Evolutionary conservation across 225 moss, liverwort and hornwort genomes (phyloP), one percentile per base, ranked within the genome.

Genomic region (Neckera pumila): DNA sequence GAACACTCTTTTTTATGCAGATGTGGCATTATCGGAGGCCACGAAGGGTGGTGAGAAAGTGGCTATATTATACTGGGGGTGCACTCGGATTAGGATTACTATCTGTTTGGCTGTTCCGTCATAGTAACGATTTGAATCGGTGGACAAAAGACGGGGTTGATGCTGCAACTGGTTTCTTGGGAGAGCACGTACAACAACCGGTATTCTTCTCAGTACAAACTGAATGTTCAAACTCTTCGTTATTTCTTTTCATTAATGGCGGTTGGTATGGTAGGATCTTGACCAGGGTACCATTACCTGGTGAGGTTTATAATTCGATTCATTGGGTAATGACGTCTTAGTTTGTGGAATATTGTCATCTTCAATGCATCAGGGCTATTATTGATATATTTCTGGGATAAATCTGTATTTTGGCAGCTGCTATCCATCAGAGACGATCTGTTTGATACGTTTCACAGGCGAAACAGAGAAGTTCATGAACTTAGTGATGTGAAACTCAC

Each of bases 161-260:
- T 43, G 95, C 96, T 70, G 87, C 95, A 57, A 76, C 89, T 53
- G 89, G 91, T 49, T 98, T 98, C 83, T 87, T 93, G 31, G 93
- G 93, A 90, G 97, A 97, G 87, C 98, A 98, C 87, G 95, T 97
- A 23, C 90, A 97, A 89, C 86, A 95, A 89, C 98, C 98, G 96
- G 98, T 98, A 94, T 83, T 54, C 28, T 61, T 89, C 79, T 79
- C 51, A 81, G 42, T 40, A 42, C 53, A 49, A 43, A 69, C 14
- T 36, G 40, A 67, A 31, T 79, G 60, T 85, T 76, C 38, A 47
- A 21, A 22, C 53, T 86, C 58, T 72, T 73, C 51, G 49, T 85
- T 71, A 64, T 47, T 72, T 73, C 49, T 88, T 12, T 86, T 83
- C 30, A 33, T 57, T 23, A 57, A 21, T 61, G 71, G 65, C 67